Base-by-base conservation (phyloP, 164 flowering plant species). In the Liquidambar formosana region DNA sequence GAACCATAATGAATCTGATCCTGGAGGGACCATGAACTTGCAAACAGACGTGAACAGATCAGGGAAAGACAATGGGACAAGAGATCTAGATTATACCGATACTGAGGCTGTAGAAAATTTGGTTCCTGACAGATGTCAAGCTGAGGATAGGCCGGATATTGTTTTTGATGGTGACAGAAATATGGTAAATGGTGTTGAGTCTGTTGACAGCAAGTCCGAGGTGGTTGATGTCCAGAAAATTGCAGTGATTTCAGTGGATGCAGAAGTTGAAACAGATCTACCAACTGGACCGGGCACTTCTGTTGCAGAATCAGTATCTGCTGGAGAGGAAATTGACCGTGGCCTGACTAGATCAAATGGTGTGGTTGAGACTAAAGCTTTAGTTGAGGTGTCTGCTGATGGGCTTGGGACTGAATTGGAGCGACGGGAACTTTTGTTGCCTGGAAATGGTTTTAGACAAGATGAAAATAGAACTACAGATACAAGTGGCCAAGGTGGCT, bases 1-100 rank as follows among this genome's bases (percentile, higher is more conserved):
- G 22, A 61, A 54, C 56, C 65, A 56, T 62, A 78, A 73, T 45
- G 84, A 66, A 54, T 64, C 76, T 66, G 80, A 66, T 59, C 68
- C 70, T 49, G 77, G 57, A 6, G 81, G 53, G 28, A 54, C 54
- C 26, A 46, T 21, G 27, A 58, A 69, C n/a, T 33, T 77, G 71
- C 72, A 65, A 25, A 67, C 76, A 58, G 81, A 80, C 11, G n/a
- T 75, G 73, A 76, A 68, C 49, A 65, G 14, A 33, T 65, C 56
- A 1, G 76, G 63, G 57, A 77, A 61, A 8, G 70, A 65, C 12
- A 71, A 59, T 66, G 77, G 62, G 27, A 21, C 49, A 53, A 73
- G 45, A 52, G 59, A 18, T 38, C n/a, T 56, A 26, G 80, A 81
- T 76, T 56, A 41, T 63, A 65, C 61, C 19, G 73, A 68, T 57